Base-by-base conservation (phyloP, 768 basidiomycete species). In the Sarcodon aspratus region DNA sequence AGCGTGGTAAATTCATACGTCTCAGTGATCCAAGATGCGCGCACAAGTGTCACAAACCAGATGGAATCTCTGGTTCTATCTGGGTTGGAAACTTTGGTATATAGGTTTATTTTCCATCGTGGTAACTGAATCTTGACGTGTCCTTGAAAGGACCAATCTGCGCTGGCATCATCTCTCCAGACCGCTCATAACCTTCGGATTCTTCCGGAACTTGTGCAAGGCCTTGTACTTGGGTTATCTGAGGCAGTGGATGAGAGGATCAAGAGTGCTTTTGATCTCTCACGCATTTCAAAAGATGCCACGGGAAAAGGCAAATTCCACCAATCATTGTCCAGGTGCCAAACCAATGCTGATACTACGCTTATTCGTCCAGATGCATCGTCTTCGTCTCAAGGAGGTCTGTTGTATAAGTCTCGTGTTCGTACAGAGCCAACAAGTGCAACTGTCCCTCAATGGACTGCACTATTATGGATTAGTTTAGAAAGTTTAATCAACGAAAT, bases 141-240 rank as follows among this genome's bases (percentile, higher is more conserved):
- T 40, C 34, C 10, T 7, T 13, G 48, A 36, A 54, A 96, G 93
- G 87, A 98, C 58, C 92, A 90, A 66, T 80, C 91, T 1, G 66
- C 95, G 13, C 74, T 99, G 1, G 91, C 94, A 0, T 93, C 91
- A 1, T 91, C 95, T 0, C 73, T 99, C 10, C 96, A 98, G 70
- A 97, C 92, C 1, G 93, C 95, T 4, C 87, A 91, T 65, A 99
- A 97, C 61, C 76, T 99, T 11, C 75, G 85, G 31, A 76, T 88
- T 12, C 72, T 99, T 9, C 88, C 95, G 0, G 75, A 79, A 21
- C 75, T 97, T 6, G 87, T 97, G 4, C 79, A 84, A 50, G 77
- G 78, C 46, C 75, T 98, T 2, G 68, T 96, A 13, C 65, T 67
- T 6, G 90, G 95, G 61, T 68, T 97, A 7, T 87, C 82, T 15